Base-by-base conservation (phyloP, 306 rosid species). In the Cicer chorassanicum region DNA sequence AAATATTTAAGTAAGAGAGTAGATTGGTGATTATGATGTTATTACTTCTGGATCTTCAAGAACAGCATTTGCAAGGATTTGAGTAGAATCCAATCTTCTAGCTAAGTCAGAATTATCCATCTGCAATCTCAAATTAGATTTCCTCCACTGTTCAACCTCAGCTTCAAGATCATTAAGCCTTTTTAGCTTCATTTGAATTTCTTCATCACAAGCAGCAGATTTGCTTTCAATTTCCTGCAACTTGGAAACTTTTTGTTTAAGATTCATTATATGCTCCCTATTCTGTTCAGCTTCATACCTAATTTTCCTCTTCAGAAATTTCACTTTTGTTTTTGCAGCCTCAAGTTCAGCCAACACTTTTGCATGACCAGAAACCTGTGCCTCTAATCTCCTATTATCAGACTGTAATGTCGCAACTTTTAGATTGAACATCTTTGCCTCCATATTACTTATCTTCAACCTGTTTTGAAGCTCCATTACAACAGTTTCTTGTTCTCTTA, bases 401-500 rank as follows among this genome's bases (percentile, higher is more conserved):
- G 88, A 82, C 69, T 85, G 90, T 57, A 92, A 82, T 12, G 93
- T 90, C 81, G 84, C 89, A 8, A 92, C 86, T 83, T 90, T 95
- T 73, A 95, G 85, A 74, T 69, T 83, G 66, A 86, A 92, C 82
- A 95, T 92, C 82, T 92, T 90, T 29, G 88, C 84, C 81, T 95
- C 98, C 92, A 90, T 87, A 39, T 57, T 72, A 59, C 86, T 90
- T 73, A 95, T 76, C 84, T 86, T 89, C 84, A 95, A 83, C 68
- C 93, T 76, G 39, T 89, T 95, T 77, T 83, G 92, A 50, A 95
- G 96, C 82, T 95, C 99, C 89, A 86, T 85, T 13, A 89, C 89
- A 7, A 88, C 88, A 51, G 88, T 71, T 82, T 90, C 96, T 84
- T 95, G 93, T 85, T 95, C 98, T 82, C 79, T 89, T 16, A 92